Evolutionary conservation across 192 early-diverging fungal genomes (phyloP).

Genomic region (Gonapodya prolifera): DNA sequence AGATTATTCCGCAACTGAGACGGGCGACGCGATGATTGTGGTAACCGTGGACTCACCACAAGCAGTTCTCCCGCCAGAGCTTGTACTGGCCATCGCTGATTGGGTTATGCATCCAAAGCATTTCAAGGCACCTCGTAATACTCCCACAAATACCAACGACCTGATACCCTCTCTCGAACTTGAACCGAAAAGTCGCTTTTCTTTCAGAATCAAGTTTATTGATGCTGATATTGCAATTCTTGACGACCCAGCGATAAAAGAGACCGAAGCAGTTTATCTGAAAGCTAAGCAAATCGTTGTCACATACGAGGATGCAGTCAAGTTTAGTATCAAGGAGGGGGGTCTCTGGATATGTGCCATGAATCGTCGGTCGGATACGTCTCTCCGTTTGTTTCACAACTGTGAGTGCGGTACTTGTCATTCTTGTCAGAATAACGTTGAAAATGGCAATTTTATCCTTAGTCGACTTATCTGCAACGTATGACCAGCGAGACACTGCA

Average conservation of each 20-base stretch:
- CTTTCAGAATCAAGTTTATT: constrained; percentile 65
- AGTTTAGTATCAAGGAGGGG: constrained; percentile 61
- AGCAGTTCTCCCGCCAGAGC: constrained; percentile 75
- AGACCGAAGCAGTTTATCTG: constrained; percentile 84
- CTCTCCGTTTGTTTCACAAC: constrained; percentile 76
- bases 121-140: background rate
- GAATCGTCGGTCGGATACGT: constrained; percentile 65
- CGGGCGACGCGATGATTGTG: constrained; percentile 37
- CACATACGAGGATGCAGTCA: constrained; percentile 63
- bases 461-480: constrained; percentile 60
- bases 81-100: constrained; percentile 59
- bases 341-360: constrained; percentile 87
- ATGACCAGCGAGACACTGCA: constrained; percentile 56
- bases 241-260: constrained; percentile 48
- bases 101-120: constrained; percentile 44
- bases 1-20: constrained; percentile 24
- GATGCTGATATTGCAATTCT: constrained; percentile 77
- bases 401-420: constrained; percentile 20
- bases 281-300: constrained; percentile 66
- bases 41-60: constrained; percentile 72
- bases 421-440: too few species aligned
- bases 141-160: background rate
- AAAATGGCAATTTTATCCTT: background rate
- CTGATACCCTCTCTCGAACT: background rate
- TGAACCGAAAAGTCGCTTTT: constrained; percentile 26